Percentiles rank a stretch among this genome's conserved stretches.
Conservation (phyloP, 1,139 yeast genomes). For the Geotrichum restrictum region DNA sequence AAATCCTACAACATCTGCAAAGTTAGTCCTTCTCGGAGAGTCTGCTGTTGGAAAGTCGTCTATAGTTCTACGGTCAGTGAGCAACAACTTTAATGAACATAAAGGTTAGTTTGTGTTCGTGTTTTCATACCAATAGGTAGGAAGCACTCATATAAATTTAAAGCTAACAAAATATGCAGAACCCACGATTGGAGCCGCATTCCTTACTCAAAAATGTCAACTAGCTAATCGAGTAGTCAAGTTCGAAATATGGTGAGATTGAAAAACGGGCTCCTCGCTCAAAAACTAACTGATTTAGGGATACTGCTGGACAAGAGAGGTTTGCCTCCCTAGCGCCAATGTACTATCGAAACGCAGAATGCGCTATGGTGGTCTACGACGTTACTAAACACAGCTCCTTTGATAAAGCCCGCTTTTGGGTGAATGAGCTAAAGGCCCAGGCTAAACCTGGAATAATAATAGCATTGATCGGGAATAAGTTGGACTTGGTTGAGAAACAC, state of each 20-base stretch:
- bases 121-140: no score
- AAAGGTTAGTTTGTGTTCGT: slow-evolving; percentile 46
- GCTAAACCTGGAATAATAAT: slow-evolving; percentile 87
- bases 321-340: slow-evolving; percentile 95
- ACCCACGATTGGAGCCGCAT: slow-evolving; percentile 65
- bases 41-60: slow-evolving; percentile 48
- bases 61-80: slow-evolving; percentile 83
- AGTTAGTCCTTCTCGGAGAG: slow-evolving; percentile 5
- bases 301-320: slow-evolving; percentile 97
- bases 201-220: slow-evolving; percentile 88
- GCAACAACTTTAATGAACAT: slow-evolving; percentile 94
- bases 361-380: slow-evolving; percentile 93
- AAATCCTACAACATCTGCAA: not conserved
- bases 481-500: slow-evolving; percentile 49
- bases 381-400: slow-evolving; percentile 96
- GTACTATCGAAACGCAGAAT: slow-evolving; percentile 98
- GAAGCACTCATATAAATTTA: no score
- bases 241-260: slow-evolving; percentile 77
- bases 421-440: slow-evolving; percentile 91
- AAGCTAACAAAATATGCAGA: no score
- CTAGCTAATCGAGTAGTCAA: slow-evolving; percentile 89
- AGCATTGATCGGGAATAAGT: slow-evolving; percentile 91
- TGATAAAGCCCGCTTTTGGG: slow-evolving; percentile 98
- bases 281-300: slow-evolving; percentile 37
- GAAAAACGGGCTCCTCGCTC: not conserved